A percentile compares a stretch with the other conserved stretches of the same genome.
phyloP scores from a whole-genome alignment of 495 filamentous ascomycete species.

The Xanthoparmelia taractica region DNA sequence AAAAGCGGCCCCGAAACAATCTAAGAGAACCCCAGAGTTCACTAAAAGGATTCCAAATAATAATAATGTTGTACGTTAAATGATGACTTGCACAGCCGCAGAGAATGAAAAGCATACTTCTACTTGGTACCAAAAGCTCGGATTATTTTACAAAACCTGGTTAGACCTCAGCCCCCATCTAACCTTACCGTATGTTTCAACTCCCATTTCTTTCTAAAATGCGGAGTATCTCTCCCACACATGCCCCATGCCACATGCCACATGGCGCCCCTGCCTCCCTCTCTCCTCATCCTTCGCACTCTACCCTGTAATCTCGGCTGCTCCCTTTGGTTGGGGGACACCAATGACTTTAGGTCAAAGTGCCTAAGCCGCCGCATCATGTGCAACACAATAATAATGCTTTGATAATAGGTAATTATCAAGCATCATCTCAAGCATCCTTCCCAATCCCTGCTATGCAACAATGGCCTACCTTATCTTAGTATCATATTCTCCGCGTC shows the following conservation, averaged over 20 bases:
- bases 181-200: too few species aligned
- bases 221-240: too few species aligned
- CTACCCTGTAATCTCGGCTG: not conserved
- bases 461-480: too few species aligned
- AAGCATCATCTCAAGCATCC: not conserved
- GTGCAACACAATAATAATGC: too few species aligned
- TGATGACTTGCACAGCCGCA: not conserved
- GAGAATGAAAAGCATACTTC: not conserved
- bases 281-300: not conserved
- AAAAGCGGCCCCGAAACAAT: not conserved
- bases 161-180: too few species aligned
- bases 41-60: too few species aligned
- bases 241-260: too few species aligned
- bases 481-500: not conserved
- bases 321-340: not conserved
- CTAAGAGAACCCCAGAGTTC: not conserved
- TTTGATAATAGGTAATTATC: too few species aligned
- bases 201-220: too few species aligned
- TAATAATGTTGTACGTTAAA: too few species aligned
- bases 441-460: not conserved
- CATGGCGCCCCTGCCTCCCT: too few species aligned
- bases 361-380: not conserved
- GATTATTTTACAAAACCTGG: too few species aligned
- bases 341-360: not conserved
- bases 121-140: not conserved